A percentile compares a stretch with the other conserved stretches of the same genome.
Conservation (phyloP, 805 yeast genomes). For the Suhomyces prunicola region DNA sequence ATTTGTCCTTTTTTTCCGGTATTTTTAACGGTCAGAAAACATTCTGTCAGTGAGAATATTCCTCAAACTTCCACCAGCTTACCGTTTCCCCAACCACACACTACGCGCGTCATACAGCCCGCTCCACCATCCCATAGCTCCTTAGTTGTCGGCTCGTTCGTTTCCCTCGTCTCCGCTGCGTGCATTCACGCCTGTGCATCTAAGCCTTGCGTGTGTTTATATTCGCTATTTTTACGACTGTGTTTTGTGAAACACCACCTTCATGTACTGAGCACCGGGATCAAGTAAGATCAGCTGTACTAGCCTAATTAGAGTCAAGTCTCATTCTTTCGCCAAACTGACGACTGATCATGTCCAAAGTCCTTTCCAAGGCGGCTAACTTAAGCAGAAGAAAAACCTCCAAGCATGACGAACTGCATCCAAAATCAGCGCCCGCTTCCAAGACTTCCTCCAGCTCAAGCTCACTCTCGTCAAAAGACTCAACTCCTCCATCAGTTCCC, state of each 20-base stretch:
- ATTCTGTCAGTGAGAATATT: not conserved
- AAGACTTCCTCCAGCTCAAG: not conserved
- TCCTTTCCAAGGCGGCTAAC: conserved; percentile 15
- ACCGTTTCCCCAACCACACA: not conserved
- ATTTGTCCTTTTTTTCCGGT: not conserved
- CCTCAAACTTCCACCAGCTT: not conserved
- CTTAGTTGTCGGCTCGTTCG: not conserved
- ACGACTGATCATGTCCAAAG: conserved; percentile 14
- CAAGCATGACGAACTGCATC: not conserved
- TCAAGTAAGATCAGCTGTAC: not conserved
- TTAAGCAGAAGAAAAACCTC: conserved; percentile 13
- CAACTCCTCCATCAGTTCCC: not conserved
- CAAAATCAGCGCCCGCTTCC: not conserved
- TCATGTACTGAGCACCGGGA: not conserved
- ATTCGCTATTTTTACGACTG: not conserved
- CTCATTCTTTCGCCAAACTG: not conserved
- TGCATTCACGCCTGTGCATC: not conserved
- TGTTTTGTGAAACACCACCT: not conserved
- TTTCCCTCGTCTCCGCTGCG: not conserved
- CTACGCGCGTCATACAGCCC: not conserved
- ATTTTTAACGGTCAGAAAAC: not conserved
- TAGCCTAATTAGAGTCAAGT: not conserved
- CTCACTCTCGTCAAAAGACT: not conserved
- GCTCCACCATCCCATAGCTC: not conserved
- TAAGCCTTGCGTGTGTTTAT: not conserved